Evolutionary conservation across 805 yeast genomes (phyloP).

Genomic region (Ogataea dorogensis): DNA sequence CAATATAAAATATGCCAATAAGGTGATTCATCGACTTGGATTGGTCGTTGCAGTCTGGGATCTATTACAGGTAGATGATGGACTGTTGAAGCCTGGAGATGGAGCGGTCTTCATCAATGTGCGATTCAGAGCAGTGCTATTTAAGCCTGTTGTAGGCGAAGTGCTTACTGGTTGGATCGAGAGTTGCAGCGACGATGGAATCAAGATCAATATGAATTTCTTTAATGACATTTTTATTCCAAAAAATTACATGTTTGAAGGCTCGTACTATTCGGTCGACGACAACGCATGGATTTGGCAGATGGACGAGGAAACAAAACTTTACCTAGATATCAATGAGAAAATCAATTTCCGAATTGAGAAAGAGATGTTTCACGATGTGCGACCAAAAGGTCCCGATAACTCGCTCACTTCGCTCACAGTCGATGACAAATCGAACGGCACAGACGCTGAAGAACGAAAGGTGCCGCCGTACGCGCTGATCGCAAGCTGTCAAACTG

Average conservation of each 20-base stretch:
- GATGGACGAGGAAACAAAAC: conserved; percentile 66
- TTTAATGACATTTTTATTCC: conserved; percentile 94
- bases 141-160: conserved; percentile 95
- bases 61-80: conserved; percentile 76
- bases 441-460: conserved; percentile 23
- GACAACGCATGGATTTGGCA: conserved; percentile 97
- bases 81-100: conserved; percentile 89
- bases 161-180: conserved; percentile 90
- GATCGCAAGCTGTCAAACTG: conserved; percentile 88
- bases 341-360: conserved; percentile 89
- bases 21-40: conserved; percentile 80
- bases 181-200: conserved; percentile 83
- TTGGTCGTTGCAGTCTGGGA: conserved; percentile 86
- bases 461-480: conserved; percentile 79
- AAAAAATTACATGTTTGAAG: conserved; percentile 73
- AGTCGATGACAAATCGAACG: conserved; percentile 22
- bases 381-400: conserved; percentile 72
- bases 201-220: conserved; percentile 79
- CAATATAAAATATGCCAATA: conserved; percentile 81
- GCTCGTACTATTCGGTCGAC: conserved; percentile 39
- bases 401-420: conserved; percentile 40
- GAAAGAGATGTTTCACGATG: conserved; percentile 79
- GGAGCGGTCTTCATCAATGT: conserved; percentile 83
- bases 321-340: conserved; percentile 87
- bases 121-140: conserved; percentile 71